Evolutionary conservation across 1,284 basidiomycete species (phyloP).

Genomic region (Cystobasidium slooffiae): DNA sequence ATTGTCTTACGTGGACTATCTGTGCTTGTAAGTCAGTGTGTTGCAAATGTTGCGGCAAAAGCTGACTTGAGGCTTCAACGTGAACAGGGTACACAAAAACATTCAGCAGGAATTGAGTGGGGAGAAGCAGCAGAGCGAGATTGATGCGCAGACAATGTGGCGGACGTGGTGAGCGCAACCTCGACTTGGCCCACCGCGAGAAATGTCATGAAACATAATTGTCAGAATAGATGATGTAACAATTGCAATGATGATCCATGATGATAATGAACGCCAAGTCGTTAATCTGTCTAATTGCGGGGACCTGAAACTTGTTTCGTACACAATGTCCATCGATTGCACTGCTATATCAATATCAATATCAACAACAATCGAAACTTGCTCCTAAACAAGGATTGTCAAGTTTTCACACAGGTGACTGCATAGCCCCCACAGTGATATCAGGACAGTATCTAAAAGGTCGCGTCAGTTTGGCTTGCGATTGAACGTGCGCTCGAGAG

Average conservation of each 20-base stretch:
- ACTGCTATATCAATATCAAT: too few relatives aligned
- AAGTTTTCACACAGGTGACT: too few relatives aligned
- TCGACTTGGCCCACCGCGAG: neutral
- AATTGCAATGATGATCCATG: neutral
- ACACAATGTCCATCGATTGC: too few relatives aligned
- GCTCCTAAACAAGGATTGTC: too few relatives aligned
- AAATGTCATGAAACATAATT: neutral
- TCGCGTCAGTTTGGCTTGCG: too few relatives aligned
- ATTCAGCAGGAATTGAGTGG: conserved; percentile 41
- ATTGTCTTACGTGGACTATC: conserved; percentile 78
- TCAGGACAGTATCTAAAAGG: too few relatives aligned
- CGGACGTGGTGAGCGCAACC: conserved; percentile 28
- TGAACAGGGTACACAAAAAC: conserved; percentile 42
- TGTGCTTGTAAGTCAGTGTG: conserved; percentile 37
- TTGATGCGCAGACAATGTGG: conserved; percentile 44
- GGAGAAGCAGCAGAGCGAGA: conserved; percentile 39
- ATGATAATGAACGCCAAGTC: neutral
- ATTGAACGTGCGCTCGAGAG: too few relatives aligned
- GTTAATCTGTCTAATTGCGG: too few relatives aligned
- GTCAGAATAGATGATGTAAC: conserved; percentile 11
- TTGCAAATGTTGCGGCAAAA: neutral
- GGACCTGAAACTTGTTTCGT: too few relatives aligned
- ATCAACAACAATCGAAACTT: too few relatives aligned
- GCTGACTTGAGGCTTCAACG: neutral
- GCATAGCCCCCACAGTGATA: too few relatives aligned